A percentile compares a stretch with the other conserved stretches of the same genome.
Evolutionary conservation across 345 rosid genomes (phyloP).

Genomic region (Durio zibethinus): DNA sequence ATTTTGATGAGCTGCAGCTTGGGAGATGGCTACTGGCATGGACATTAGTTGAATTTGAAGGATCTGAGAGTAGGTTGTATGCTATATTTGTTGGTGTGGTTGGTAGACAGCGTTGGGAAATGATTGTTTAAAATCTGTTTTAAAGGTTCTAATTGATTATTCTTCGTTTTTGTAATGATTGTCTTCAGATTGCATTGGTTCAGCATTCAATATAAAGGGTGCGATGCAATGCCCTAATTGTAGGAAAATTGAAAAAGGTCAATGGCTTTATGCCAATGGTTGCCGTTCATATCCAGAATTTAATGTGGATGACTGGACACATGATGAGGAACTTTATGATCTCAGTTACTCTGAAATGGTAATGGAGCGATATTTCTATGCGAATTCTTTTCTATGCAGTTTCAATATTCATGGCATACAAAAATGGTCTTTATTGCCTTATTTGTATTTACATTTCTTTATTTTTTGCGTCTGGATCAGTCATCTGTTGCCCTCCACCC

Average conservation of each 20-base stretch:
- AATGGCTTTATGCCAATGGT: constrained; percentile 93
- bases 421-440: not conserved
- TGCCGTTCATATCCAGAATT: constrained; percentile 71
- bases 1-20: not conserved
- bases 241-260: constrained; percentile 95
- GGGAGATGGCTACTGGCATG: not conserved
- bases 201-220: constrained; percentile 95
- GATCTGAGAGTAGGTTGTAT: not conserved
- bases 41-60: not conserved
- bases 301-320: constrained; percentile 85
- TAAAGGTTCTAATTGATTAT: not conserved
- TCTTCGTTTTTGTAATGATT: constrained; percentile 18
- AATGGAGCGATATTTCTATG: constrained; percentile 9
- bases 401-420: not conserved
- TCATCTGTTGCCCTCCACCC: not conserved
- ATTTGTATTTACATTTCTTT: not conserved
- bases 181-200: constrained; percentile 88
- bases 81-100: not conserved
- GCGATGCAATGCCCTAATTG: constrained; percentile 99
- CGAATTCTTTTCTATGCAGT: constrained; percentile 11
- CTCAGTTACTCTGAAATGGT: constrained; percentile 85
- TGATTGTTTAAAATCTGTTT: not conserved
- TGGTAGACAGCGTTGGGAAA: not conserved
- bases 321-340: constrained; percentile 88
- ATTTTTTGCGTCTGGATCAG: not conserved